These are phyloP conservation scores for Lepraria neglecta DNA, from an alignment of 495 filamentous ascomycete genomes.

Conservation along the genomic window DNA sequence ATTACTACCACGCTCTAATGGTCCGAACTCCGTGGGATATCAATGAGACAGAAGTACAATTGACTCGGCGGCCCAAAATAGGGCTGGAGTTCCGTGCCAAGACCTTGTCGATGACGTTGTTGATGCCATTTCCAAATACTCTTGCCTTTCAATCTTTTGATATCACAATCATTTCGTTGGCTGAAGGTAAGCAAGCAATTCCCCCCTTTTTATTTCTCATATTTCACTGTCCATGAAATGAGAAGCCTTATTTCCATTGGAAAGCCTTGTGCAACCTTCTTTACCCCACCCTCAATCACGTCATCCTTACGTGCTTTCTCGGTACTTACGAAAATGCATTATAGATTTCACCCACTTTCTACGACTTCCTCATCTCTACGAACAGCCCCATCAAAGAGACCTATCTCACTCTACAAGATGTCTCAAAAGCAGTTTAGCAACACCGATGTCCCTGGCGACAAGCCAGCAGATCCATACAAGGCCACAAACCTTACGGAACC, in stretches of 20 bases:
- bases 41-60: no score
- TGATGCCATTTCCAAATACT: not conserved
- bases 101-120: slow-evolving; percentile 5
- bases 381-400: not conserved
- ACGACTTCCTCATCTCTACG: not conserved
- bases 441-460: slow-evolving; percentile 48
- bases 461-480: slow-evolving; percentile 76
- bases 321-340: slow-evolving; percentile 8
- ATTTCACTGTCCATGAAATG: not conserved
- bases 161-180: not conserved
- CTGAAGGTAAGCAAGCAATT: slow-evolving; percentile 11
- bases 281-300: slow-evolving; percentile 10
- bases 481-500: slow-evolving; percentile 58
- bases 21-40: no score
- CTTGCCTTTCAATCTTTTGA: not conserved
- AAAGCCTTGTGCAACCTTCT: not conserved
- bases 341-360: not conserved
- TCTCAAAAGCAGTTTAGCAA: slow-evolving; percentile 45
- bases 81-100: not conserved
- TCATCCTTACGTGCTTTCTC: slow-evolving; percentile 9
- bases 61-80: no score
- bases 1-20: no score
- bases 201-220: not conserved
- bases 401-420: slow-evolving; percentile 26
- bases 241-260: not conserved